phyloP scores from a whole-genome alignment of 805 yeast genomes.

The Candida coleopterorum region DNA sequence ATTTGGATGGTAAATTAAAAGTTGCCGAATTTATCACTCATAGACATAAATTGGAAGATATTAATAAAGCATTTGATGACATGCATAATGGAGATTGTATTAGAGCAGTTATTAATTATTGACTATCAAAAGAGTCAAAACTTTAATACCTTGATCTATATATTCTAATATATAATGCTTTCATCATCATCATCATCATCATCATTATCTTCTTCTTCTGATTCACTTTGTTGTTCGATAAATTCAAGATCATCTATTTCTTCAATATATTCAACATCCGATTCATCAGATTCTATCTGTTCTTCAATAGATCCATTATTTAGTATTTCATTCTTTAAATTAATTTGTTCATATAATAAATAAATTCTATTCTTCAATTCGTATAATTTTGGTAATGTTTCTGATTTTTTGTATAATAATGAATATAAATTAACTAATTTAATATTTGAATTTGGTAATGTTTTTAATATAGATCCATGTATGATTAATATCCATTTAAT shows the following conservation, averaged over 20 bases:
- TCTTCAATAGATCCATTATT: slow-evolving; percentile 18
- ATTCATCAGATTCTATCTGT: slow-evolving; percentile 25
- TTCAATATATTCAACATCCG: slow-evolving; percentile 67
- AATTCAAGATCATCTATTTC: slow-evolving; percentile 53
- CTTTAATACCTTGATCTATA: not conserved
- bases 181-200: slow-evolving; percentile 8
- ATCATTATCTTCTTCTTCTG: slow-evolving; percentile 7
- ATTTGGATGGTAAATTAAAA: slow-evolving; percentile 72
- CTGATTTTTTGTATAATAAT: slow-evolving; percentile 44
- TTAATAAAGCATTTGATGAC: slow-evolving; percentile 89
- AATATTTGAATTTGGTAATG: slow-evolving; percentile 40
- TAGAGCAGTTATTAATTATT: slow-evolving; percentile 75
- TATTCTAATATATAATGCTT: slow-evolving; percentile 2
- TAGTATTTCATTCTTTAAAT: slow-evolving; percentile 37
- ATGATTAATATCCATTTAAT: slow-evolving; percentile 51
- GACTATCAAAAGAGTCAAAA: slow-evolving; percentile 8
- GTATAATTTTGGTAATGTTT: slow-evolving; percentile 44
- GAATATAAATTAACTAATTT: slow-evolving; percentile 44
- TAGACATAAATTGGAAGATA: slow-evolving; percentile 69
- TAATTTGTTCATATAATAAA: slow-evolving; percentile 42
- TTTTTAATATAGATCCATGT: slow-evolving; percentile 48
- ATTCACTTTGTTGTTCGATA: too few species aligned
- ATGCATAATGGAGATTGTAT: slow-evolving; percentile 93
- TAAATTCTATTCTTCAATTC: slow-evolving; percentile 48
- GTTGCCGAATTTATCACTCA: slow-evolving; percentile 94